These are phyloP conservation scores for Ogataea neopini DNA, from an alignment of 805 yeast genomes.

Conservation along the genomic window DNA sequence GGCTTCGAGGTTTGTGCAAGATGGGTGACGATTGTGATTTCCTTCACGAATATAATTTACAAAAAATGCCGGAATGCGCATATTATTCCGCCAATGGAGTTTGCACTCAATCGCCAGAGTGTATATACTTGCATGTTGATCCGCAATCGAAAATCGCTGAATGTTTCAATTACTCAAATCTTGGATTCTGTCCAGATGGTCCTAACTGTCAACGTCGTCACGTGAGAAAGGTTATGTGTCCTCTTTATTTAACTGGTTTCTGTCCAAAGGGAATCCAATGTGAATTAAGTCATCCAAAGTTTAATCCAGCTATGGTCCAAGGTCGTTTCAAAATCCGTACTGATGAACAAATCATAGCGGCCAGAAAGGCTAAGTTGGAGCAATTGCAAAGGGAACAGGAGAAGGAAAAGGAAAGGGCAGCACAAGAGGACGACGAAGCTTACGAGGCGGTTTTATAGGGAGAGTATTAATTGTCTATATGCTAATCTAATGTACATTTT, in stretches of 20 bases:
- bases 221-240: conserved; percentile 73
- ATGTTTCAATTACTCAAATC: conserved; percentile 72
- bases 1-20: conserved; percentile 96
- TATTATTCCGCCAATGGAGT: conserved; percentile 79
- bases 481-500: conserved; percentile 8
- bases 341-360: conserved; percentile 39
- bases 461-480: background rate
- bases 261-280: conserved; percentile 88
- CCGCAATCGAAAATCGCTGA: conserved; percentile 87
- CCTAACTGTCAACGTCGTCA: conserved; percentile 84
- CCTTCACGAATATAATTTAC: conserved; percentile 87
- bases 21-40: conserved; percentile 96
- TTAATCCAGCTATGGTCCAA: conserved; percentile 47
- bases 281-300: conserved; percentile 81
- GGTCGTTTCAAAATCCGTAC: conserved; percentile 46
- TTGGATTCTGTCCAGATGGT: conserved; percentile 92
- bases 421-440: conserved; percentile 8
- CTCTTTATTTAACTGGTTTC: conserved; percentile 81
- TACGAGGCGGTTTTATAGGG: conserved; percentile 10
- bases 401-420: conserved; percentile 10
- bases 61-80: conserved; percentile 96
- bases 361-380: conserved; percentile 28
- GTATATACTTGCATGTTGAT: conserved; percentile 88
- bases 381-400: conserved; percentile 24
- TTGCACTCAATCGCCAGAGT: conserved; percentile 92